Base-by-base conservation (phyloP, 208 protist genomes). In the Trypanosoma rangeli region DNA sequence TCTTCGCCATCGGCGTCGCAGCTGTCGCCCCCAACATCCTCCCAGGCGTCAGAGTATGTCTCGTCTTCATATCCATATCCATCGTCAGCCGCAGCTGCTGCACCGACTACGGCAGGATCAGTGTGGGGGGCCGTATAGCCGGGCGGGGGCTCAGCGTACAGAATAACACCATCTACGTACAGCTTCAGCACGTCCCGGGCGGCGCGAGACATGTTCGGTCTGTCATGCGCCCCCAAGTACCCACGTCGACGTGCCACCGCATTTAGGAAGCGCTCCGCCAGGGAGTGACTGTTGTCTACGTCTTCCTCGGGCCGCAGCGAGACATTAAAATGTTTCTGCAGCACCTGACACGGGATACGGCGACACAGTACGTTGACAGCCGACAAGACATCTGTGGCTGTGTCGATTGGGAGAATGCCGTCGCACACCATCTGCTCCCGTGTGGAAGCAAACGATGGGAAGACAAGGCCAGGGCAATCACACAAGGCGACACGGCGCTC, bases 381-480 rank as follows among this genome's bases (percentile, higher is more conserved):
- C 49, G 76, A 75, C 29, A 97, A 73, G 20, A 82, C 79, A 60
- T 95, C 83, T 7, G 86, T 93, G 42, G 82, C 77, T 37, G 82
- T 92, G 69, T 92, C 89, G 18, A 99, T 94, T 13, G 98, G 97
- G 5, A 99, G 85, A 37, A 99, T 92, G 62, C 98, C 98, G 73
- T 98, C 97, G 68, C 93, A 98, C 64, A 99, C 86, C 94, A 99
- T 97, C 62, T 99, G 94, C 58, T 87, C 95, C 60, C 92, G 91
- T 7, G 87, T 98, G 22, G 82, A 89, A 18, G 92, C 88, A 61
- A 97, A 97, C 18, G 89, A 93, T 20, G 92, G 92, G 50, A 97
- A 99, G n/a, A 99, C 98, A 12, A 99, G 87, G 54, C 98, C 98
- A 1, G 98, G 98, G 81, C 98, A 99, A 79, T 99, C 98, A 72